Percentiles rank a stretch among this genome's conserved stretches.
These are phyloP conservation scores for Talaromyces adpressus DNA, from an alignment of 495 filamentous ascomycete species.

Conservation along the genomic window DNA sequence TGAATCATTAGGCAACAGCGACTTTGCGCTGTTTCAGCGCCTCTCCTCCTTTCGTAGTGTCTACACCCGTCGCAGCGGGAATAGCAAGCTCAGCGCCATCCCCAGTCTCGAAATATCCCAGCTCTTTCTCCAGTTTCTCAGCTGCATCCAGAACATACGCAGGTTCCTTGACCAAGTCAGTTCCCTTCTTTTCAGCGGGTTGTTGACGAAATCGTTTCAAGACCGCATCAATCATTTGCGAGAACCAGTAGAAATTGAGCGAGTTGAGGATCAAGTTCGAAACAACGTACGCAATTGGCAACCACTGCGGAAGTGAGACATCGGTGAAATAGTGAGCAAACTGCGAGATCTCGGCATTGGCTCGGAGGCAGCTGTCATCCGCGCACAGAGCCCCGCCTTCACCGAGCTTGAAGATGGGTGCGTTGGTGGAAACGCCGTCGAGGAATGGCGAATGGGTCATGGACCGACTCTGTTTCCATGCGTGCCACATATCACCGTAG, in stretches of 20 bases:
- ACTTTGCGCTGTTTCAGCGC: slow-evolving; percentile 2
- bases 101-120: slow-evolving; percentile 22
- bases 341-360: slow-evolving; percentile 43
- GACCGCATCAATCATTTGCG: slow-evolving; percentile 91
- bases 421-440: slow-evolving; percentile 24
- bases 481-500: slow-evolving; percentile 72
- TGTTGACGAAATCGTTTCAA: slow-evolving; percentile 69
- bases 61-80: slow-evolving; percentile 14
- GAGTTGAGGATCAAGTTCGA: slow-evolving; percentile 76
- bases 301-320: slow-evolving; percentile 64
- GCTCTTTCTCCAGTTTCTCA: slow-evolving; percentile 26
- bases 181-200: slow-evolving; percentile 14
- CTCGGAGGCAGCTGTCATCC: slow-evolving; percentile 26
- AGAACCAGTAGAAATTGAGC: slow-evolving; percentile 94
- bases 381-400: slow-evolving; percentile 23
- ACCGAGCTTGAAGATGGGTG: slow-evolving; percentile 29
- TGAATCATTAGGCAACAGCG: not conserved
- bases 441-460: slow-evolving; percentile 16
- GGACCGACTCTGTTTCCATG: slow-evolving; percentile 44
- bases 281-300: slow-evolving; percentile 66
- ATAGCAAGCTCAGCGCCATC: slow-evolving; percentile 20
- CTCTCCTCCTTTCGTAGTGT: not conserved
- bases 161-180: slow-evolving; percentile 6
- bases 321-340: slow-evolving; percentile 38
- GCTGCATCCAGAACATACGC: slow-evolving; percentile 33